Evolutionary conservation across 73 alveolate genomes (phyloP), one percentile per base, ranked within the genome.

Genomic region (Paramecium tetraurelia): DNA sequence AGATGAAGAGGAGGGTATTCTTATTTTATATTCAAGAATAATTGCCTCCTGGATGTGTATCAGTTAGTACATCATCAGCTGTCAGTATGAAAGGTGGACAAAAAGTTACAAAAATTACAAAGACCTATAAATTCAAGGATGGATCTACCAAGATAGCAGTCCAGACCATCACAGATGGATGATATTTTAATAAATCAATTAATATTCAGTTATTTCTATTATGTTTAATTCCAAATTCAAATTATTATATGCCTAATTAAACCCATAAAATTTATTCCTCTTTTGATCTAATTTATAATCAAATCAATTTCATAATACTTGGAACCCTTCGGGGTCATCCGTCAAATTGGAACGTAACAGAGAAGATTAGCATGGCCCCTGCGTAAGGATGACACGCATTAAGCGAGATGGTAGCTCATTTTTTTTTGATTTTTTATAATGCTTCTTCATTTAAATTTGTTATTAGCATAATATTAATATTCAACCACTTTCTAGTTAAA

Each of bases 321-420:
- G 90, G 90, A 80, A 44, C 90, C 90, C 90, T 80, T 80, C 90
- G 90, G 90, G 90, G 90, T 44, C 90, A 80, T 80, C 90, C 90
- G 90, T 80, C 76, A 98, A 98, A 98, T 98, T 98, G 99, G 99
- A 98, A 98, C 99, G 99, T 97, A 97, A 98, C 99, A 98, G 99
- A 98, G 99, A 98, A 98, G 99, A 98, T 98, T 98, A 98, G 99
- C 99, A 98, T 98, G 99, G 99, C 99, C 99, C 99, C 99, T 98
- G 99, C 99, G 99, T 99, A 98, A 98, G 99, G 99, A 98, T 98
- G 99, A 98, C 99, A 98, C 99, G 99, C 99, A 96, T 80, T 80
- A 80, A 80, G 90, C 90, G 90, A 80, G 90, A 80, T 80, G 90
- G 90, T 80, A 80, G 90, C 90, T 80, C 90, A 80, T 80, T 80